Evolutionary conservation across 768 basidiomycete species (phyloP).

Genomic region (Mycena venus): DNA sequence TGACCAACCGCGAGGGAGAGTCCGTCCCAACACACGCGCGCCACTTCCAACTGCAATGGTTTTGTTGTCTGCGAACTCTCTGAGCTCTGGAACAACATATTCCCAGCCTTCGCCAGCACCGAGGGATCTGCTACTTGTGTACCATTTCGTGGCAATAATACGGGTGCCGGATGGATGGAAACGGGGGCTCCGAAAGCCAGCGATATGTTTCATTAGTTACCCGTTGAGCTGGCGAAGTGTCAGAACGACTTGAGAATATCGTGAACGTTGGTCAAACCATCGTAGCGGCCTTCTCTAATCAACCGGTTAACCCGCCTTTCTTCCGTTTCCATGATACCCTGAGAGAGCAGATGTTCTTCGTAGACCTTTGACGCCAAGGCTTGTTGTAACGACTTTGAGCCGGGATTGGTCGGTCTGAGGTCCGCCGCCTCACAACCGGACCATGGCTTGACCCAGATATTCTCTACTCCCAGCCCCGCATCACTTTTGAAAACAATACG

Average conservation of each 20-base stretch:
- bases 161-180: constrained; percentile 77
- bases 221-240: constrained; percentile 48
- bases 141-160: constrained; percentile 85
- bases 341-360: constrained; percentile 63
- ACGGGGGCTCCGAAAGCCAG: constrained; percentile 76
- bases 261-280: constrained; percentile 48
- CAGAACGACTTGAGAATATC: background rate
- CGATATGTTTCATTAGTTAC: constrained; percentile 84
- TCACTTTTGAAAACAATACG: constrained; percentile 79
- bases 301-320: constrained; percentile 63
- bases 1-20: constrained; percentile 73
- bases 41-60: constrained; percentile 61
- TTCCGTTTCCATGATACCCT: constrained; percentile 65
- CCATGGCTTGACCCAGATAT: constrained; percentile 81
- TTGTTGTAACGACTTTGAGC: constrained; percentile 43
- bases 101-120: constrained; percentile 84
- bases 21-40: constrained; percentile 66
- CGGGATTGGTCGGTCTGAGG: constrained; percentile 50
- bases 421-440: constrained; percentile 74
- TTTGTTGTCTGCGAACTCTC: constrained; percentile 43
- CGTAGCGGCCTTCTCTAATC: constrained; percentile 67
- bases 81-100: constrained; percentile 65
- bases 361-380: constrained; percentile 52
- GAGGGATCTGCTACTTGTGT: constrained; percentile 72
- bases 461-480: constrained; percentile 79